phyloP scores from a whole-genome alignment of 2,329 filamentous ascomycete genomes.

The Aspergillus neotritici region DNA sequence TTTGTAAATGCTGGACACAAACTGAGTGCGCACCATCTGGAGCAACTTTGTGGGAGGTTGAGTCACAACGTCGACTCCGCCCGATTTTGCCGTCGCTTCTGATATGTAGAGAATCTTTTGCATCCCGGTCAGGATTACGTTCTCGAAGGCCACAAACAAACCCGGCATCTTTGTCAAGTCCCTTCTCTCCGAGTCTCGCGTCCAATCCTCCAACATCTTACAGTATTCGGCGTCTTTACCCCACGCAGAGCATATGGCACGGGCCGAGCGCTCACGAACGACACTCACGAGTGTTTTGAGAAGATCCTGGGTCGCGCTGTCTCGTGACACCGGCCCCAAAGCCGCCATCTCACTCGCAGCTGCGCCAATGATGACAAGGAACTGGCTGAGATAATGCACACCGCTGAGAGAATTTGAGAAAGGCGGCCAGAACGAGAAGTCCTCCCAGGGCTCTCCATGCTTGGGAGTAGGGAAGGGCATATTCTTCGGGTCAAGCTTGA shows the following conservation, averaged over 20 bases:
- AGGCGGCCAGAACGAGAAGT: constrained; percentile 93
- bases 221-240: constrained; percentile 88
- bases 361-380: constrained; percentile 75
- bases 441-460: constrained; percentile 81
- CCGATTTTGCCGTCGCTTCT: constrained; percentile 71
- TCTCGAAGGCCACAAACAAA: constrained; percentile 80
- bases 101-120: constrained; percentile 94
- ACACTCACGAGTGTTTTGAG: constrained; percentile 69
- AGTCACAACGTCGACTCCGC: constrained; percentile 69
- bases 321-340: constrained; percentile 59
- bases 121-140: constrained; percentile 73
- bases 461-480: constrained; percentile 70
- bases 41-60: constrained; percentile 82
- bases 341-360: constrained; percentile 81
- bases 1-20: constrained; percentile 90
- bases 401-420: constrained; percentile 86
- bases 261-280: constrained; percentile 77
- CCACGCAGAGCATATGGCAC: constrained; percentile 85
- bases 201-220: constrained; percentile 92
- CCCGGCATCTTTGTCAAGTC: constrained; percentile 89
- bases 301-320: constrained; percentile 58
- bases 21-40: constrained; percentile 85
- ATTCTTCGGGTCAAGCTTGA: constrained; percentile 73
- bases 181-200: constrained; percentile 69
- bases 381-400: constrained; percentile 81